Evolutionary conservation across 768 basidiomycete genomes (phyloP), one percentile per base, ranked within the genome.

Genomic region (Pleurotus eryngii): DNA sequence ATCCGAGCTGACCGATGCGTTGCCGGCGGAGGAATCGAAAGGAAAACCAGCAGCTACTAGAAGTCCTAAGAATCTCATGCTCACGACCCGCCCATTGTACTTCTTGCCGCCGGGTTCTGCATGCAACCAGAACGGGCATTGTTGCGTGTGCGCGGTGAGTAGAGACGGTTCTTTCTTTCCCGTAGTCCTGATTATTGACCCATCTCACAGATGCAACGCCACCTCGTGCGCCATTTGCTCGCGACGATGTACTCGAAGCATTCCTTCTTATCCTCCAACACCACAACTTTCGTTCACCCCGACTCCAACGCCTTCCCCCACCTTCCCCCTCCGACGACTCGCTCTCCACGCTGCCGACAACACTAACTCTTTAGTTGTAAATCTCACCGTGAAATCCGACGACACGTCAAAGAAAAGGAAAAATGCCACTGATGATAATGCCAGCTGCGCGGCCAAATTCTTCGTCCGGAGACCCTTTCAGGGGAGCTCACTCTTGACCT

Each of bases 141-240:
- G 45, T 59, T 42, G 22, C 57, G 46, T 63, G 62, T 30, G 27
- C 64, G 22, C 43, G 61, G 61, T 59, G 24, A 39, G 49, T 57
- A 14, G 3, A 30, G 5, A 26, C 18, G 6, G 6, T 15, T n/a
- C 18, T 39, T 20, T 24, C 43, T n/a, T 18, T 55, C 24, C 22
- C 20, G 50, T n/a, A 9, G 26, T 50, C 26, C 7, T 17, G 12
- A 43, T 20, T 15, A 42, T 26, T 30, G 2, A 37, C 35, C 48
- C 42, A 15, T 30, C 15, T 14, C 38, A 26, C 20, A 80, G 79
- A 27, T 81, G 79, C 59, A 63, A 67, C 2, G 63, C 70, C 3
- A 67, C 72, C 6, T 76, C 74, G 5, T 81, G 79, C 58, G 59
- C 72, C 0, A 69, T 81, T 24, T 81, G 80, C 58, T 72, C 79